Conservation (phyloP, 768 basidiomycete genomes). For the Tubosaeta brunneosetosa region DNA sequence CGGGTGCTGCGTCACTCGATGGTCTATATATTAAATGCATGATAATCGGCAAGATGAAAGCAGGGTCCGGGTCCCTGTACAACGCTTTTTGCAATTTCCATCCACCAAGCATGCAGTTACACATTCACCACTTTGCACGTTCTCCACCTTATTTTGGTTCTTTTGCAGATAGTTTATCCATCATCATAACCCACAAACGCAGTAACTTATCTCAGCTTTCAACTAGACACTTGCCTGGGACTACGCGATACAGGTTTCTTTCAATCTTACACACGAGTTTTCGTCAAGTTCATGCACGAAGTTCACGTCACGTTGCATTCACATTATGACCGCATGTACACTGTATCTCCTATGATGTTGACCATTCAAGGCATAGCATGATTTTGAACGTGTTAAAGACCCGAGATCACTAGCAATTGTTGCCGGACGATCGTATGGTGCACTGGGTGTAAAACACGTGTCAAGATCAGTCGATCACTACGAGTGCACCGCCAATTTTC, state of each 20-base stretch:
- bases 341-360: neutral
- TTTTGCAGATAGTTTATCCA: constrained; percentile 22
- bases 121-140: neutral
- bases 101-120: neutral
- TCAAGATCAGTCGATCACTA: neutral
- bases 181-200: constrained; percentile 10
- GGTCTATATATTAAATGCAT: constrained; percentile 9
- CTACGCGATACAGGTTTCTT: neutral
- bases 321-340: constrained; percentile 1
- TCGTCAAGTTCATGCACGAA: neutral
- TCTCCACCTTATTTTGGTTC: neutral
- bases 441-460: neutral
- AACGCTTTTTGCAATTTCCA: neutral
- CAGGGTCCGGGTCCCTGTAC: constrained; percentile 11
- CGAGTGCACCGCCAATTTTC: neutral
- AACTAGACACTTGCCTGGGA: constrained; percentile 8
- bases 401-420: neutral
- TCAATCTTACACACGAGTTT: neutral
- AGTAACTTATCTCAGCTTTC: constrained; percentile 15
- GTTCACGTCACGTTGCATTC: neutral
- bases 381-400: neutral
- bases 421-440: neutral
- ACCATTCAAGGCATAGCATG: neutral
- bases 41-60: constrained; percentile 6
- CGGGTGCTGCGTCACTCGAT: constrained; percentile 3